phyloP scores from a whole-genome alignment of 73 alveolate species.

The Paramecium sexaurelia region DNA sequence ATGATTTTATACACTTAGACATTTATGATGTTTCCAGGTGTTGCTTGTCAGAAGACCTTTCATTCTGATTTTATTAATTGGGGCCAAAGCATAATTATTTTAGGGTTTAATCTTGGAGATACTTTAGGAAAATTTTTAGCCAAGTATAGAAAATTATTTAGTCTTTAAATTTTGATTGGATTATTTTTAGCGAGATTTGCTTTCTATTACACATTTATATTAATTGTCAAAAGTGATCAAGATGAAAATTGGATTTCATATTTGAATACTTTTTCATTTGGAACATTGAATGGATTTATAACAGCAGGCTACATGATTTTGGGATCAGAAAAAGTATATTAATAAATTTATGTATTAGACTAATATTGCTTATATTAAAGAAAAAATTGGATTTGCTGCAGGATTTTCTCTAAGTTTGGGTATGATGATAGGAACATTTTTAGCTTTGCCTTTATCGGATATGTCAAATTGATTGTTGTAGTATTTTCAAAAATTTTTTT shows the following conservation, averaged over 20 bases:
- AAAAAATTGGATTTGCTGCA: slow-evolving; percentile 36
- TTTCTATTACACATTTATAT: background rate
- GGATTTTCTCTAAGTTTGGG: slow-evolving; percentile 62
- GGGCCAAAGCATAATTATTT: background rate
- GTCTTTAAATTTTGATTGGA: background rate
- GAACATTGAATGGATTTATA: slow-evolving; percentile 26
- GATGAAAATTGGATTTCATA: slow-evolving; percentile 3
- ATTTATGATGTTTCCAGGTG: slow-evolving; percentile 67
- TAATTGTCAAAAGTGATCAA: background rate
- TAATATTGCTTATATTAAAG: background rate
- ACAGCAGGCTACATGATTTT: slow-evolving; percentile 59
- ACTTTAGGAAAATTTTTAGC: slow-evolving; percentile 53
- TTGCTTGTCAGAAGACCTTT: background rate
- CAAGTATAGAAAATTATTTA: background rate
- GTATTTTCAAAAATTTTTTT: too few relatives aligned
- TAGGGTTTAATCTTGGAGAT: slow-evolving; percentile 60
- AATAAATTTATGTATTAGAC: background rate
- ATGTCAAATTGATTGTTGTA: background rate
- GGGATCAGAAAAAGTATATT: slow-evolving; percentile 49
- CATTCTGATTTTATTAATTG: background rate
- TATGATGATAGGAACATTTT: slow-evolving; percentile 55
- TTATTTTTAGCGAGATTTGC: slow-evolving; percentile 26
- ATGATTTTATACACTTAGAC: slow-evolving; percentile 39
- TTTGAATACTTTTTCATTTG: background rate
- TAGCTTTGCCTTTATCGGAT: slow-evolving; percentile 39